Evolutionary conservation across 108 stramenopile genomes (phyloP).

Genomic region (Nitzschia sp.): DNA sequence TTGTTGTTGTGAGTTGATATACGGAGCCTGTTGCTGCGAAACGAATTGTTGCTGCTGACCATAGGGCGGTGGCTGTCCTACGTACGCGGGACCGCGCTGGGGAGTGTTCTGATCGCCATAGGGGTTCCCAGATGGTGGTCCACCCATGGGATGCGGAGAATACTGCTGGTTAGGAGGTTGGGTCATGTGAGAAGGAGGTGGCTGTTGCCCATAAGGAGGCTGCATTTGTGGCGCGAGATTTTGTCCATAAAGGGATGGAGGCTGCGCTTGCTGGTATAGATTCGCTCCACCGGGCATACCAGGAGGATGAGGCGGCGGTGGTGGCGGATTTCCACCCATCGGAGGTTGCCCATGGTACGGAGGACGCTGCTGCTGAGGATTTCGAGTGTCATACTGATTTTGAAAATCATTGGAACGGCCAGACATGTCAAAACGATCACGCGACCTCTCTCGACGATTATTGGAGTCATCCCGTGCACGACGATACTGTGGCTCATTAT

Average conservation of each 20-base stretch:
- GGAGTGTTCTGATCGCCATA: constrained; percentile 1
- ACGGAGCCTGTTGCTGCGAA: constrained; percentile 21
- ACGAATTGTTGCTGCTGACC: constrained; percentile 30
- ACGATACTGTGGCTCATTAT: constrained; percentile 25
- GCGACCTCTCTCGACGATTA: constrained; percentile 35
- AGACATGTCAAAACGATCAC: constrained; percentile 32
- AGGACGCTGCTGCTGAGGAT: constrained; percentile 24
- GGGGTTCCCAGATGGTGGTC: neutral
- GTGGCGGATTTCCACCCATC: constrained; percentile 27
- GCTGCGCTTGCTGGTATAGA: constrained; percentile 25
- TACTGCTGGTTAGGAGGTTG: constrained; percentile 16
- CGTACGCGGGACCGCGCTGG: neutral
- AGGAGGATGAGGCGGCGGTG: constrained; percentile 36
- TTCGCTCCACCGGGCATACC: constrained; percentile 13
- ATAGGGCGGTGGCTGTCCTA: constrained; percentile 13
- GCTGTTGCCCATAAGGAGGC: constrained; percentile 25
- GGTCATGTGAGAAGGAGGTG: constrained; percentile 6
- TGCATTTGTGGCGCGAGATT: constrained; percentile 2
- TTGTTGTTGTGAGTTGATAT: neutral
- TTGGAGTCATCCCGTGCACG: constrained; percentile 26
- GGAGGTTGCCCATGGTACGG: constrained; percentile 12
- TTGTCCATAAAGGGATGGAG: constrained; percentile 1
- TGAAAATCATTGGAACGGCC: constrained; percentile 10
- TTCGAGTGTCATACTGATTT: constrained; percentile 4
- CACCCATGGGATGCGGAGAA: neutral